Percentiles rank a stretch among this genome's conserved stretches.
phyloP scores from a whole-genome alignment of 2,329 filamentous ascomycete genomes.

The Mycosphaerella sp. region DNA sequence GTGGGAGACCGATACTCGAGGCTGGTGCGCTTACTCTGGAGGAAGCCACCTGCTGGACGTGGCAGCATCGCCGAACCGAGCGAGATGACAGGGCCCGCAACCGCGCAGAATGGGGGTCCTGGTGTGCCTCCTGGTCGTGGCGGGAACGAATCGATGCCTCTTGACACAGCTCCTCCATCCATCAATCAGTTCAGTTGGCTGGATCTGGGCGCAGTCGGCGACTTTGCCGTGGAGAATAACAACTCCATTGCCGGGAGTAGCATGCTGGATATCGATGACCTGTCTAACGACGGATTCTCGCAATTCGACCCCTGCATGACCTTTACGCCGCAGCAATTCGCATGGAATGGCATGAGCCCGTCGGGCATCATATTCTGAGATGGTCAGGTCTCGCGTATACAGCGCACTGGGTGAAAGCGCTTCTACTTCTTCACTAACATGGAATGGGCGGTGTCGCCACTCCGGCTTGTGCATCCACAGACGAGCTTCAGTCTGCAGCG shows the following conservation, averaged over 20 bases:
- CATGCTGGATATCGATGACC: conserved; percentile 31
- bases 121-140: conserved; percentile 10
- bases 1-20: conserved; percentile 57
- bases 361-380: conserved; percentile 27
- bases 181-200: conserved; percentile 57
- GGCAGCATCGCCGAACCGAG: conserved; percentile 23
- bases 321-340: conserved; percentile 25
- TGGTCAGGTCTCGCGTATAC: conserved; percentile 31
- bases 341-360: conserved; percentile 26
- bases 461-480: conserved; percentile 20
- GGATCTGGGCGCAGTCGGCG: conserved; percentile 54
- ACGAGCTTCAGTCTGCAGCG: conserved; percentile 21
- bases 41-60: conserved; percentile 34
- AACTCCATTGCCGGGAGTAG: conserved; percentile 25
- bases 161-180: conserved; percentile 28
- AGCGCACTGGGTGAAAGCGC: conserved; percentile 33
- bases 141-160: conserved; percentile 10
- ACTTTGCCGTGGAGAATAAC: conserved; percentile 43
- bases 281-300: conserved; percentile 27
- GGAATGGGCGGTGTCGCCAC: conserved; percentile 2
- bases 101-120: conserved; percentile 11
- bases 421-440: neutral
- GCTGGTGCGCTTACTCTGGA: conserved; percentile 56
- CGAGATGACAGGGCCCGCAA: conserved; percentile 19
- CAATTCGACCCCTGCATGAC: conserved; percentile 28